Conservation (phyloP, 2,329 filamentous ascomycete species). For the Arachnomyces sp. region DNA sequence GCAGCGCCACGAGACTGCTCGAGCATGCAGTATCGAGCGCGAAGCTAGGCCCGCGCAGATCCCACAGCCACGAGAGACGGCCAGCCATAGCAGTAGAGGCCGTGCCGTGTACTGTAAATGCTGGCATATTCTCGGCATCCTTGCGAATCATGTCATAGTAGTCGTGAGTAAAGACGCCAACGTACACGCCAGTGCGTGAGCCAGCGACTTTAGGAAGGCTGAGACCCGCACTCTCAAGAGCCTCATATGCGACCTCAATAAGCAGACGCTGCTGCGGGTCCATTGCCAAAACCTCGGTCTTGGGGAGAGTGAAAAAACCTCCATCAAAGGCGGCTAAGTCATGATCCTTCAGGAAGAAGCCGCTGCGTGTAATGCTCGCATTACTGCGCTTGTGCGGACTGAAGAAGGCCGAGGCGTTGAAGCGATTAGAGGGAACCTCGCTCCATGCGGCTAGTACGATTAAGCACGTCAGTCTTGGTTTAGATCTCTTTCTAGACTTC, state of each 20-base stretch:
- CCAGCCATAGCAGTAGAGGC: conserved; percentile 7
- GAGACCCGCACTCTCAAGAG: too few relatives aligned
- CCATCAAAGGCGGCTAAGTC: conserved; percentile 23
- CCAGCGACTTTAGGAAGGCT: too few relatives aligned
- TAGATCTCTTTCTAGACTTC: too few relatives aligned
- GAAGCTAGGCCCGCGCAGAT: conserved; percentile 20
- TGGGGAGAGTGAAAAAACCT: conserved; percentile 24
- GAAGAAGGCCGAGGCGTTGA: too few relatives aligned
- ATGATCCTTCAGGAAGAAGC: too few relatives aligned
- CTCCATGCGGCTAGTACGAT: too few relatives aligned
- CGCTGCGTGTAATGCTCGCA: too few relatives aligned
- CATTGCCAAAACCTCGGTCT: conserved; percentile 21
- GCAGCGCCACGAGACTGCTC: conserved; percentile 18
- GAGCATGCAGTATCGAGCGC: conserved; percentile 24
- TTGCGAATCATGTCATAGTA: conserved; percentile 2
- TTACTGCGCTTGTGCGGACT: too few relatives aligned
- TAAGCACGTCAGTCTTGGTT: too few relatives aligned
- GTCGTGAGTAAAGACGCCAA: conserved; percentile 7
- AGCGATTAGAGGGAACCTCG: too few relatives aligned
- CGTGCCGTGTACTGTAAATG: too few relatives aligned
- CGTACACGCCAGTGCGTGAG: conserved; percentile 7
- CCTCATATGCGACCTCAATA: conserved; percentile 25
- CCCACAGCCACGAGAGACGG: conserved; percentile 17
- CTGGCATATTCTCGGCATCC: conserved; percentile 6
- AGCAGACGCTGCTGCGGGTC: conserved; percentile 27